Conservation (phyloP, 1,139 yeast genomes). For the Taiozyma sp. region DNA sequence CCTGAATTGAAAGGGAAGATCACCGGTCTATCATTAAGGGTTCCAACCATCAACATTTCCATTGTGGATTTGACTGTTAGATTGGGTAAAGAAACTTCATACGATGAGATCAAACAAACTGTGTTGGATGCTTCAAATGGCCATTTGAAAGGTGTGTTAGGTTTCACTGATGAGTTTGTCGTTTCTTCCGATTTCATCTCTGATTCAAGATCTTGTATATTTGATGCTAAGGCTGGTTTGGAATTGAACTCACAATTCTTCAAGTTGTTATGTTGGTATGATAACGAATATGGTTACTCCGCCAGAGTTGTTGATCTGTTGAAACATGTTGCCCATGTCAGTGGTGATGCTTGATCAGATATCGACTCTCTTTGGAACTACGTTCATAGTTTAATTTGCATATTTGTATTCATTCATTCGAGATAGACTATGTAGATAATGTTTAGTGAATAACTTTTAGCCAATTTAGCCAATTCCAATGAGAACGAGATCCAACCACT, state of each 20-base stretch:
- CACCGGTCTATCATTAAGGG: constrained; percentile 88
- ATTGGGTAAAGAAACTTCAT: constrained; percentile 62
- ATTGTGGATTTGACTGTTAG: constrained; percentile 72
- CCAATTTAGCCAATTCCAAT: too few relatives aligned
- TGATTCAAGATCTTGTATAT: constrained; percentile 72
- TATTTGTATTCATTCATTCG: too few relatives aligned
- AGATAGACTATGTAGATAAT: too few relatives aligned
- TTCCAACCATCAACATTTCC: constrained; percentile 84
- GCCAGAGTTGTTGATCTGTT: constrained; percentile 87
- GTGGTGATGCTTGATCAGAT: constrained; percentile 6
- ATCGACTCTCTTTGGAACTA: too few relatives aligned
- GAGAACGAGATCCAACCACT: too few relatives aligned
- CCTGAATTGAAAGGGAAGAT: constrained; percentile 83
- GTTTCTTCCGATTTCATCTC: constrained; percentile 81
- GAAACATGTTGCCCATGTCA: constrained; percentile 59
- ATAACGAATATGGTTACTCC: constrained; percentile 86
- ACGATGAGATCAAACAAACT: constrained; percentile 71
- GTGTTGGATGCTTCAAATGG: constrained; percentile 69
- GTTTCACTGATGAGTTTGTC: constrained; percentile 83
- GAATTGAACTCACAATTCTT: constrained; percentile 80
- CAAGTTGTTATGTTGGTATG: constrained; percentile 84
- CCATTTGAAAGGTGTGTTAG: constrained; percentile 66
- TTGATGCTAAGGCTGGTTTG: constrained; percentile 83
- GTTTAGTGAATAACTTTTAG: too few relatives aligned
- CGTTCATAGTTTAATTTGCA: neutral